These are phyloP conservation scores for Vachellia pachyceras DNA, from an alignment of 306 rosid genomes.

Conservation along the genomic window DNA sequence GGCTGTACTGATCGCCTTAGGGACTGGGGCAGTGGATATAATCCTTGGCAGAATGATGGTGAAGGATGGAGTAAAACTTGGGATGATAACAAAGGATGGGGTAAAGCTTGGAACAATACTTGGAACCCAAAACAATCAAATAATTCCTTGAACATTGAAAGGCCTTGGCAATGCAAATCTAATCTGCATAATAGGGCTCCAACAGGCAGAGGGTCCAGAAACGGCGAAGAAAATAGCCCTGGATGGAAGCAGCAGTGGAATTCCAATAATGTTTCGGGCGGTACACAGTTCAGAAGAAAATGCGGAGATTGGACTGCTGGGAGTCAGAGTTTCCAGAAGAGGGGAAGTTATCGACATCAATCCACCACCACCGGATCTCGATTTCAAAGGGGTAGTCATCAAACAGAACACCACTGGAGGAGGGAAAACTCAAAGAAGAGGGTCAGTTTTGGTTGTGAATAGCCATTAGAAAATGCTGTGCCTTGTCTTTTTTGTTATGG, in stretches of 20 bases:
- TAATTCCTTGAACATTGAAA: slow-evolving; percentile 35
- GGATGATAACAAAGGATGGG: slow-evolving; percentile 49
- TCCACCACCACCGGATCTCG: slow-evolving; percentile 40
- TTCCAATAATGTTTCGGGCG: slow-evolving; percentile 37
- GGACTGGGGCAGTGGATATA: slow-evolving; percentile 41
- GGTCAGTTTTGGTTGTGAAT: slow-evolving; percentile 43
- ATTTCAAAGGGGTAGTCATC: slow-evolving; percentile 48
- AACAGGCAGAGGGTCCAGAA: slow-evolving; percentile 49
- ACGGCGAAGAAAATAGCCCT: slow-evolving; percentile 39
- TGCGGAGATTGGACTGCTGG: slow-evolving; percentile 40
- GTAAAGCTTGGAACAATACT: slow-evolving; percentile 8
- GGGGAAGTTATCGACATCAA: slow-evolving; percentile 37
- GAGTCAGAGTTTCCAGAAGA: slow-evolving; percentile 45
- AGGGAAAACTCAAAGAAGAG: slow-evolving; percentile 52
- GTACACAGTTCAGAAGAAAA: slow-evolving; percentile 44
- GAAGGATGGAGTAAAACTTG: slow-evolving; percentile 49
- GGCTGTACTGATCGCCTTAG: slow-evolving; percentile 9
- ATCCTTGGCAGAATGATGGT: slow-evolving; percentile 41
- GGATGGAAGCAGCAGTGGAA: slow-evolving; percentile 51
- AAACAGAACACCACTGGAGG: slow-evolving; percentile 50
- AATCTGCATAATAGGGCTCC: slow-evolving; percentile 42
- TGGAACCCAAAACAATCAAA: slow-evolving; percentile 41
- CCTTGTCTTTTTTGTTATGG: slow-evolving; percentile 25
- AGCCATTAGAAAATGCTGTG: slow-evolving; percentile 24
- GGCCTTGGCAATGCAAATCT: slow-evolving; percentile 44